Percentiles rank a stretch among this genome's conserved stretches.
phyloP scores from a whole-genome alignment of 2,329 filamentous ascomycete species.

The Coleophoma cylindrospora region DNA sequence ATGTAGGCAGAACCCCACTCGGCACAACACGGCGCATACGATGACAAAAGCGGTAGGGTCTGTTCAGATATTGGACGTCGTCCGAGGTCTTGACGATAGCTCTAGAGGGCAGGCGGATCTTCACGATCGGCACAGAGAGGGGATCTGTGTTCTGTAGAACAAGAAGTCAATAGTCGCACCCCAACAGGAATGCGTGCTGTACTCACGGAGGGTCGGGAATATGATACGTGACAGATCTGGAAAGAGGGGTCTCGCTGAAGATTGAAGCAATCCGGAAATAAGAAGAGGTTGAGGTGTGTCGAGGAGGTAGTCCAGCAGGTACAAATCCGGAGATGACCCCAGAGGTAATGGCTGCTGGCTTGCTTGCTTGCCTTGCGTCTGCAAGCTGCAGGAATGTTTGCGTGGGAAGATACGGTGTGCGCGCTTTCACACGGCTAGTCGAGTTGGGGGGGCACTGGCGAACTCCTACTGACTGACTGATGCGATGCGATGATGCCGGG shows the following conservation, averaged over 20 bases:
- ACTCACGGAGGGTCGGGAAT: too few relatives aligned
- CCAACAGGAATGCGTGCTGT: too few relatives aligned
- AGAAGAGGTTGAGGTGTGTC: too few relatives aligned
- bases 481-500: neutral
- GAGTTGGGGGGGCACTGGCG: neutral
- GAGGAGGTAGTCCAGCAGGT: too few relatives aligned
- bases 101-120: neutral
- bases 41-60: neutral
- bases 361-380: neutral
- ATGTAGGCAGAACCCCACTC: too few relatives aligned
- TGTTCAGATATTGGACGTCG: too few relatives aligned
- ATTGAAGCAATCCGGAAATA: too few relatives aligned
- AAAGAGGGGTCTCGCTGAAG: too few relatives aligned
- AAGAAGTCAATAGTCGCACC: conserved; percentile 1
- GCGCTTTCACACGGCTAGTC: neutral
- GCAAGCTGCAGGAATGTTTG: neutral
- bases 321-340: too few relatives aligned
- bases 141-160: neutral
- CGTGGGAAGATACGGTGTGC: neutral
- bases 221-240: too few relatives aligned
- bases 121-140: neutral
- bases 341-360: too few relatives aligned
- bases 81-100: too few relatives aligned
- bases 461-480: neutral
- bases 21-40: neutral